Percentiles rank a stretch among this genome's conserved stretches.
These are phyloP conservation scores for Carex arenaria DNA, from an alignment of 202 grass and related monocot genomes.

Conservation along the genomic window DNA sequence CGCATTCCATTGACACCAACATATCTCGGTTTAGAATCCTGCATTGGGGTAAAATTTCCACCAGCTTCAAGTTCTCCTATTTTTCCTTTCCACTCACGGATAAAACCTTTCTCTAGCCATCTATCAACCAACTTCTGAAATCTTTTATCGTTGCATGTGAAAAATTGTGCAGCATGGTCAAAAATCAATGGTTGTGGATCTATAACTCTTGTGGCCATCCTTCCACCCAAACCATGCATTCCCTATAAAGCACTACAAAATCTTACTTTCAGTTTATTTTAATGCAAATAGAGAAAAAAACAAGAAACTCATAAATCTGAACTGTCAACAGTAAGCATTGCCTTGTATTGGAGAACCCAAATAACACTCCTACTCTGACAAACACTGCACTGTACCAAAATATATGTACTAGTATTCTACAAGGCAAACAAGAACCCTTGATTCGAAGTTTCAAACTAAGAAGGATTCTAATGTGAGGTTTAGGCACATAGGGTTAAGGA, in stretches of 20 bases:
- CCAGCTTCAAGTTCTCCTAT: constrained; percentile 69
- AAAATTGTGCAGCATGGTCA: constrained; percentile 92
- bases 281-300: background rate
- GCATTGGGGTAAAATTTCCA: constrained; percentile 44
- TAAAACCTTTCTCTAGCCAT: constrained; percentile 58
- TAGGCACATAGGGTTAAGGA: background rate
- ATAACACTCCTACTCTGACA: background rate
- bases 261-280: background rate
- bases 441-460: background rate
- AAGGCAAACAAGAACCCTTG: background rate
- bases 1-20: constrained; percentile 72
- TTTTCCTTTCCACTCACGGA: constrained; percentile 61
- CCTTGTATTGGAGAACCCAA: background rate
- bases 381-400: background rate
- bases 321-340: background rate
- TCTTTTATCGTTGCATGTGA: constrained; percentile 61
- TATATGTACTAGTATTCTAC: background rate
- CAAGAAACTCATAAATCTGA: background rate
- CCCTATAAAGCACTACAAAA: constrained; percentile 51
- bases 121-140: constrained; percentile 65
- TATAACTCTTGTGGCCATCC: constrained; percentile 70
- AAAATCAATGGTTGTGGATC: constrained; percentile 50
- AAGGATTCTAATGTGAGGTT: background rate
- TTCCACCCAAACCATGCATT: constrained; percentile 71
- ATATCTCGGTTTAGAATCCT: constrained; percentile 41